Evolutionary conservation across 129 eudicot species (phyloP).

Genomic region (Mikania micrantha): DNA sequence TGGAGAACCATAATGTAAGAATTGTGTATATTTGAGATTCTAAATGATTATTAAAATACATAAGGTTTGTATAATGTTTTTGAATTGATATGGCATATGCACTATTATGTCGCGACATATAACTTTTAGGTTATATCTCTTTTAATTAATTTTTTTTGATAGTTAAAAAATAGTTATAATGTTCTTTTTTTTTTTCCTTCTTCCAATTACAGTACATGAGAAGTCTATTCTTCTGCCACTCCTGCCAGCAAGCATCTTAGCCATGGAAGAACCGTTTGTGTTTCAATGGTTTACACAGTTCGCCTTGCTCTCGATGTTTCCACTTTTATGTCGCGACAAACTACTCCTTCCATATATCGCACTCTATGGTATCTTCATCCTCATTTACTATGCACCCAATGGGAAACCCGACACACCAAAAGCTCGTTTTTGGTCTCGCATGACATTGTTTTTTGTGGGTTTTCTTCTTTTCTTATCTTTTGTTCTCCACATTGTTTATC

Average conservation of each 20-base stretch:
- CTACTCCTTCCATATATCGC: slow-evolving; percentile 61
- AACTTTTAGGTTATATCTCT: too few species aligned
- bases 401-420: slow-evolving; percentile 35
- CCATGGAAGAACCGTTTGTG: slow-evolving; percentile 64
- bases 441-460: slow-evolving; percentile 21
- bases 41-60: too few species aligned
- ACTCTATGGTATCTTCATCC: slow-evolving; percentile 57
- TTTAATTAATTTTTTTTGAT: too few species aligned
- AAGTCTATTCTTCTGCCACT: slow-evolving; percentile 91
- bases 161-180: too few species aligned
- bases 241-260: slow-evolving; percentile 88
- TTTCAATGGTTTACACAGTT: slow-evolving; percentile 63
- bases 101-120: too few species aligned
- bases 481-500: slow-evolving; percentile 58
- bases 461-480: slow-evolving; percentile 38
- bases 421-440: slow-evolving; percentile 6
- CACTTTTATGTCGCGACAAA: slow-evolving; percentile 76
- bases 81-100: too few species aligned
- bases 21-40: too few species aligned
- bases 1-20: too few species aligned
- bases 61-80: too few species aligned
- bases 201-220: slow-evolving; percentile 79
- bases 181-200: too few species aligned
- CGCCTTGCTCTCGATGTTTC: slow-evolving; percentile 84
- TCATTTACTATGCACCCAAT: slow-evolving; percentile 55